These are phyloP conservation scores for Fusarium siculi DNA, from an alignment of 2,329 filamentous ascomycete species.

Conservation along the genomic window DNA sequence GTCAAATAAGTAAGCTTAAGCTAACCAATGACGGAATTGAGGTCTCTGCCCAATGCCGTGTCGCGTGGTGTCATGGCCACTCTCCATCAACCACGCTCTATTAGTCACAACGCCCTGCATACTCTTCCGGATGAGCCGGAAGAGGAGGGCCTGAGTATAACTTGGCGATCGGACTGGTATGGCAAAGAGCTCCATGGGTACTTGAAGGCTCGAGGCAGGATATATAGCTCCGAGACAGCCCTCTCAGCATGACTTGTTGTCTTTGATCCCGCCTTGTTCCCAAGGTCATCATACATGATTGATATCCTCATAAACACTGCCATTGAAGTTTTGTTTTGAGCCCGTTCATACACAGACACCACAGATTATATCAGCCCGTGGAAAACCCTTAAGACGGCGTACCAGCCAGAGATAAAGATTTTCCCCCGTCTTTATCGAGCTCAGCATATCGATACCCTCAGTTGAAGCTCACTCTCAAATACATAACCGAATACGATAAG, in stretches of 20 bases:
- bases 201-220: constrained; percentile 25
- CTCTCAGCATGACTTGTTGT: neutral
- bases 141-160: constrained; percentile 13
- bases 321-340: neutral
- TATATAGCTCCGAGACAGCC: constrained; percentile 31
- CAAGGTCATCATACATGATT: neutral
- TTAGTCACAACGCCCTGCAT: constrained; percentile 38
- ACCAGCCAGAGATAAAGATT: neutral
- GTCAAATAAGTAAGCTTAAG: constrained; percentile 16
- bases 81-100: constrained; percentile 33
- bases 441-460: neutral
- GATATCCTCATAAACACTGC: neutral
- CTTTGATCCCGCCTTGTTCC: neutral
- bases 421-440: neutral
- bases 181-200: constrained; percentile 5
- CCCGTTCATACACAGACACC: neutral
- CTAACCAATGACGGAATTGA: constrained; percentile 20
- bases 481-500: constrained; percentile 1
- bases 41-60: constrained; percentile 26
- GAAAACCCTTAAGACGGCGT: neutral
- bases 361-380: neutral
- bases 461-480: neutral
- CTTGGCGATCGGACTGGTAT: constrained; percentile 19
- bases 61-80: constrained; percentile 34
- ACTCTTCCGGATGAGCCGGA: constrained; percentile 38